phyloP scores from a whole-genome alignment of 2,329 filamentous ascomycete genomes.

The Trichoderma pleuroti region DNA sequence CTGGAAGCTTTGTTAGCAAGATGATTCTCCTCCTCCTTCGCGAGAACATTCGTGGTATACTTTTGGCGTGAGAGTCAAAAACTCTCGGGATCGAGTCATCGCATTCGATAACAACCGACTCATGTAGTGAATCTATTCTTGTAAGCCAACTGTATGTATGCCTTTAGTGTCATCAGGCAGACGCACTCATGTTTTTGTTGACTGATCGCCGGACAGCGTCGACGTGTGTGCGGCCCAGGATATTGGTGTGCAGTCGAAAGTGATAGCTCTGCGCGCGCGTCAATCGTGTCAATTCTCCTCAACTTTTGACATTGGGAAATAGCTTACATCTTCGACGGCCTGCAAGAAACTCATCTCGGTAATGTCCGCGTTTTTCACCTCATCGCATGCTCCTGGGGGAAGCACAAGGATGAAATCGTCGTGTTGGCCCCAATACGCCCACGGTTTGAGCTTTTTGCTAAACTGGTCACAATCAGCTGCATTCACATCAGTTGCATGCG shows the following conservation, averaged over 20 bases:
- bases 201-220: slow-evolving; percentile 17
- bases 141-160: no score
- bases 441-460: slow-evolving; percentile 9
- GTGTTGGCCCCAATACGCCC: slow-evolving; percentile 14
- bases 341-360: slow-evolving; percentile 15
- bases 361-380: slow-evolving; percentile 7
- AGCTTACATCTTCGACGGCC: slow-evolving; percentile 12
- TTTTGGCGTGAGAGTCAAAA: not conserved
- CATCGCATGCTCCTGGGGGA: slow-evolving; percentile 6
- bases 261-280: not conserved
- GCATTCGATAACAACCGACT: not conserved
- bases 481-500: not conserved
- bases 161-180: not conserved
- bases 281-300: not conserved
- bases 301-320: not conserved
- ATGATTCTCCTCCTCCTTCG: not conserved
- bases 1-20: not conserved
- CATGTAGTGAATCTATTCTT: not conserved
- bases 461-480: not conserved
- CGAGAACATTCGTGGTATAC: not conserved
- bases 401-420: slow-evolving; percentile 16
- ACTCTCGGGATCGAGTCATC: not conserved
- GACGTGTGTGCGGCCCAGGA: slow-evolving; percentile 9
- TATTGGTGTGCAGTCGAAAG: slow-evolving; percentile 11
- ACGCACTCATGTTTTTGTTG: slow-evolving; percentile 17